Evolutionary conservation across 805 yeast species (phyloP), one percentile per base, ranked within the genome.

Genomic region (Teunomyces pallodes): DNA sequence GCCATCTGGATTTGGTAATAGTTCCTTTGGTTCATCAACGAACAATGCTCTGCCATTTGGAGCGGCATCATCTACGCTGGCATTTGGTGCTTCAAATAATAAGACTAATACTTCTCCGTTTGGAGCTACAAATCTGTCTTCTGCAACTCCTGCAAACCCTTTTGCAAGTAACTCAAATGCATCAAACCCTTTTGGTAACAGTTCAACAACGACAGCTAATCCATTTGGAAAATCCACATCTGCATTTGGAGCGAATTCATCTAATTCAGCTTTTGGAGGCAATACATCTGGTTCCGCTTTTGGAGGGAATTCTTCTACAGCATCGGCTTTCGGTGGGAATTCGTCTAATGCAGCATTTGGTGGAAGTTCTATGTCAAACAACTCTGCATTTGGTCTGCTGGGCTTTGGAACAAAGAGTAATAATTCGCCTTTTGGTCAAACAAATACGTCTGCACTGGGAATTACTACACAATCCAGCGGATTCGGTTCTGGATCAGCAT

Each of bases 21-120:
- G 46, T 16, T 31, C 52, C 55, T n/a, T 47, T 47, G 43, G 52
- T 3, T 31, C 50, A 10, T 7, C 42, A 10, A 36, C 50, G 5
- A 13, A 46, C 10, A 27, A 31, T 14, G 32, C 48, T 14, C 47
- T 48, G 13, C 53, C 58, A 24, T 61, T 58, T 48, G 64, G 64
- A 3, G 41, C 40, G 24, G 38, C 46, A 10, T 9, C 39, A 42
- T 27, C 36, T 5, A 28, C 36, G 1, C 35, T 33, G 30, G 29
- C 39, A 28, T 46, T 46, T 36, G 49, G 49, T 10, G 9, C 17
- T 29, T 29, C 43, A 8, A 17, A 14, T 17, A 31, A 42, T 10
- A 43, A 13, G 16, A 33, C 31, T 1, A 43, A 20, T 26, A 39
- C 43, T 8, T 32, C 45, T 14, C 24, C 51, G 9, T 42, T 48